phyloP scores from a whole-genome alignment of 176 grass and related monocot species.

The Cymbopogon citratus region DNA sequence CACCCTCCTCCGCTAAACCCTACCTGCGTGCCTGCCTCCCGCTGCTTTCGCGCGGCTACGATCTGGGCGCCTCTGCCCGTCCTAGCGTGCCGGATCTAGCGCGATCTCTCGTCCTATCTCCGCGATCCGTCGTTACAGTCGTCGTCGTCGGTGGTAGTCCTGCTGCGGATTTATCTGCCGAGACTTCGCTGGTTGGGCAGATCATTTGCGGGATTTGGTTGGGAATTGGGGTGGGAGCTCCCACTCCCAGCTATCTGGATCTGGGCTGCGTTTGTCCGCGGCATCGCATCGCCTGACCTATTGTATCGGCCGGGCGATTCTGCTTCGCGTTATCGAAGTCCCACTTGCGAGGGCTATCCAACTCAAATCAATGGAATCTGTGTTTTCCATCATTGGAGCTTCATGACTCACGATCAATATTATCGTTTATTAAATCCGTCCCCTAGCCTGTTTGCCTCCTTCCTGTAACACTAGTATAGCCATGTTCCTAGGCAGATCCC shows the following conservation, averaged over 20 bases:
- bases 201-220: conserved; percentile 4
- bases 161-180: neutral
- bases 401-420: neutral
- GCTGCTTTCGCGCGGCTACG: neutral
- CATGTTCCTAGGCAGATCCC: neutral
- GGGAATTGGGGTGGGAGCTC: neutral
- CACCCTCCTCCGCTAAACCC: neutral
- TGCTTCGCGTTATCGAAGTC: neutral
- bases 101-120: conserved; percentile 19
- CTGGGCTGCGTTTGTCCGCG: neutral
- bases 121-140: neutral
- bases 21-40: neutral
- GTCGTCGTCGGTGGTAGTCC: neutral
- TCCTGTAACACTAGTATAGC: neutral
- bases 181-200: neutral
- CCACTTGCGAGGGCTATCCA: neutral
- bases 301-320: neutral
- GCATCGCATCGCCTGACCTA: neutral
- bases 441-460: neutral
- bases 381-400: neutral
- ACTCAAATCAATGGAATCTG: neutral
- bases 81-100: conserved; percentile 37
- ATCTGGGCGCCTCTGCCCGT: neutral
- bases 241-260: neutral
- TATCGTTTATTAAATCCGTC: neutral